A percentile compares a stretch with the other conserved stretches of the same genome.
These are phyloP conservation scores for Biscogniauxia mediterranea DNA, from an alignment of 2,329 filamentous ascomycete genomes.

Conservation along the genomic window DNA sequence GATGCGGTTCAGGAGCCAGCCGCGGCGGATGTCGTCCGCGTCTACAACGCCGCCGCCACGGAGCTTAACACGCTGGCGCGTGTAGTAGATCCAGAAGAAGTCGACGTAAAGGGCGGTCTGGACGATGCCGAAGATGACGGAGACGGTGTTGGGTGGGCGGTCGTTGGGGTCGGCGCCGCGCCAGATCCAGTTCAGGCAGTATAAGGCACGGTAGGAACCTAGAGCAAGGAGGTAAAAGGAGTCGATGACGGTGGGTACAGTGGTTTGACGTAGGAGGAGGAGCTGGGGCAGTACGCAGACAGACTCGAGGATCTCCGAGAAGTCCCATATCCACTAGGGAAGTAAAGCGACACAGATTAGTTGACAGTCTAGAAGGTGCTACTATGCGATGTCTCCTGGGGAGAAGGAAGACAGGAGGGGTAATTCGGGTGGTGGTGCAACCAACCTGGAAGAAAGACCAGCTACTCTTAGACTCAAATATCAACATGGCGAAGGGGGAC, in stretches of 20 bases:
- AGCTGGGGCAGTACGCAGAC: constrained; percentile 89
- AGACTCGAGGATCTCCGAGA: constrained; percentile 89
- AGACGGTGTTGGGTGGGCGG: constrained; percentile 64
- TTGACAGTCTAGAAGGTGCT: background rate
- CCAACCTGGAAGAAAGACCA: constrained; percentile 54
- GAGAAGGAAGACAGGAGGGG: background rate
- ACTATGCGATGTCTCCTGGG: too few relatives aligned
- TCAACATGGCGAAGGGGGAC: constrained; percentile 70
- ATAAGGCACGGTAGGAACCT: constrained; percentile 83
- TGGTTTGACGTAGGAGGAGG: constrained; percentile 88
- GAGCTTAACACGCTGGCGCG: constrained; percentile 89
- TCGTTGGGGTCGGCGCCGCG: constrained; percentile 61
- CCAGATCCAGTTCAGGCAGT: constrained; percentile 88
- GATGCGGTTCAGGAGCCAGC: constrained; percentile 79
- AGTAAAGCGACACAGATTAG: constrained; percentile 1
- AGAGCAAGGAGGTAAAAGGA: constrained; percentile 92
- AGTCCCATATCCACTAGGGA: constrained; percentile 73
- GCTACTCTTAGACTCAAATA: constrained; percentile 52
- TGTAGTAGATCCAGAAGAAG: constrained; percentile 97
- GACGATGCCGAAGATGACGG: constrained; percentile 81
- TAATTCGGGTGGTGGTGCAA: constrained; percentile 6
- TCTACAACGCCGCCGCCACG: constrained; percentile 85
- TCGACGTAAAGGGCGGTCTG: constrained; percentile 90
- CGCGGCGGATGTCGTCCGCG: constrained; percentile 79
- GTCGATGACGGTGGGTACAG: constrained; percentile 91